Evolutionary conservation across 495 filamentous ascomycete species (phyloP).

Genomic region (Pyronema domesticum): DNA sequence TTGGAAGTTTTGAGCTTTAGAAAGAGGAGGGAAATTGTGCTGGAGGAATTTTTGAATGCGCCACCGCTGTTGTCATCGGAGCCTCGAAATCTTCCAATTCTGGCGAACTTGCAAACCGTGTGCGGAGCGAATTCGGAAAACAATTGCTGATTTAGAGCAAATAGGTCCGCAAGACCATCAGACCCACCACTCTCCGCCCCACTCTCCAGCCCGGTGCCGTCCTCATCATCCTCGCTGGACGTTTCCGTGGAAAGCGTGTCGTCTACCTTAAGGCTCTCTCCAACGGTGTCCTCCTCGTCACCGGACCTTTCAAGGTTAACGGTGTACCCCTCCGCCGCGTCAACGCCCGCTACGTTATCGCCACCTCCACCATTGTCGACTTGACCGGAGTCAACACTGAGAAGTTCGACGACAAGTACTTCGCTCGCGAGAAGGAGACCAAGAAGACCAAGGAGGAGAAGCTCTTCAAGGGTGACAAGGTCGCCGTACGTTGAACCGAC

Average conservation of each 20-base stretch:
- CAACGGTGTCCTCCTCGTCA: conserved; percentile 95
- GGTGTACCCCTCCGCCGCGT: conserved; percentile 95
- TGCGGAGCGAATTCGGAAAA: too few relatives aligned
- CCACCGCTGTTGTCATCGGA: background rate
- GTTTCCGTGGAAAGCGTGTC: conserved; percentile 99
- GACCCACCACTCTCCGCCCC: conserved; percentile 63
- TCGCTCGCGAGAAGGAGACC: conserved; percentile 78
- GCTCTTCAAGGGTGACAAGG: conserved; percentile 97
- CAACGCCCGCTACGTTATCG: conserved; percentile 97
- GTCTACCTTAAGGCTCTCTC: conserved; percentile 91
- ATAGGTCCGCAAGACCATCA: conserved; percentile 87
- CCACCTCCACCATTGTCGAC: conserved; percentile 80
- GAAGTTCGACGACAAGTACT: conserved; percentile 79
- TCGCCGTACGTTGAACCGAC: conserved; percentile 50
- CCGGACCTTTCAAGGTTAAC: conserved; percentile 99
- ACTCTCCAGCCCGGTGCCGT: conserved; percentile 83
- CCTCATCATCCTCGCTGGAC: conserved; percentile 95
- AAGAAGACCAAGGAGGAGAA: conserved; percentile 87
- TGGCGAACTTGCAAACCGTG: background rate
- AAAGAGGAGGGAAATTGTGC: background rate
- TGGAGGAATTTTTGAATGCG: background rate
- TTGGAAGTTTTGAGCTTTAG: background rate
- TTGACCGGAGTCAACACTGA: conserved; percentile 62
- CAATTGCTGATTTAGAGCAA: background rate
- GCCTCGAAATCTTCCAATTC: too few relatives aligned